These are phyloP conservation scores for Balakata baccata DNA, from an alignment of 345 rosid genomes.

Conservation along the genomic window DNA sequence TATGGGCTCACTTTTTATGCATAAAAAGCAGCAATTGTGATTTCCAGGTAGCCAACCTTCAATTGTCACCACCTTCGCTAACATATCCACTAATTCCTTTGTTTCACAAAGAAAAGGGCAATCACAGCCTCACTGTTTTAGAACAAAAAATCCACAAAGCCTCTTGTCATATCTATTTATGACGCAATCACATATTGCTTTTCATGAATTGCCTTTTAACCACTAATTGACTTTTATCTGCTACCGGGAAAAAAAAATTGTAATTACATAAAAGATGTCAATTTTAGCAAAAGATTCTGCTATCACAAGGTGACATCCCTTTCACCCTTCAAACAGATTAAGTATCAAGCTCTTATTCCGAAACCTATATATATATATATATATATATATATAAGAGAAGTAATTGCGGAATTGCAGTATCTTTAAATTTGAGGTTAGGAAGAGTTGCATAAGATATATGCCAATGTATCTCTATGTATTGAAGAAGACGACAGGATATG, in stretches of 20 bases:
- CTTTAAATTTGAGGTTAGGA: too few relatives aligned
- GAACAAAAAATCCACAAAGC: background rate
- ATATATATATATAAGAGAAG: too few relatives aligned
- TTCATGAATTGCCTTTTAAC: background rate
- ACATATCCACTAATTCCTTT: background rate
- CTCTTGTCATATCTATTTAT: too few relatives aligned
- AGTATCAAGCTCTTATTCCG: background rate
- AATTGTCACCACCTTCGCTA: too few relatives aligned
- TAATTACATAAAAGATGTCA: too few relatives aligned
- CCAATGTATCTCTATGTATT: background rate
- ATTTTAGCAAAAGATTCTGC: background rate
- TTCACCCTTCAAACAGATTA: background rate
- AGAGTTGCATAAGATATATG: too few relatives aligned
- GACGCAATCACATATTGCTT: background rate
- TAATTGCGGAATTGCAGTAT: too few relatives aligned
- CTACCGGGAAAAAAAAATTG: background rate
- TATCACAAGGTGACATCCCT: background rate
- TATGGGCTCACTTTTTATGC: background rate
- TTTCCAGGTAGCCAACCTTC: conserved; percentile 8
- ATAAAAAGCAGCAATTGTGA: conserved; percentile 3
- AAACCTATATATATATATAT: too few relatives aligned
- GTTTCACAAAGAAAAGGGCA: background rate
- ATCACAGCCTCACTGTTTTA: background rate
- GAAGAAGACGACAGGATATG: background rate
- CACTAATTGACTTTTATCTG: background rate